Evolutionary conservation across 495 filamentous ascomycete genomes (phyloP).

Genomic region (Clavariopsis aquatica): DNA sequence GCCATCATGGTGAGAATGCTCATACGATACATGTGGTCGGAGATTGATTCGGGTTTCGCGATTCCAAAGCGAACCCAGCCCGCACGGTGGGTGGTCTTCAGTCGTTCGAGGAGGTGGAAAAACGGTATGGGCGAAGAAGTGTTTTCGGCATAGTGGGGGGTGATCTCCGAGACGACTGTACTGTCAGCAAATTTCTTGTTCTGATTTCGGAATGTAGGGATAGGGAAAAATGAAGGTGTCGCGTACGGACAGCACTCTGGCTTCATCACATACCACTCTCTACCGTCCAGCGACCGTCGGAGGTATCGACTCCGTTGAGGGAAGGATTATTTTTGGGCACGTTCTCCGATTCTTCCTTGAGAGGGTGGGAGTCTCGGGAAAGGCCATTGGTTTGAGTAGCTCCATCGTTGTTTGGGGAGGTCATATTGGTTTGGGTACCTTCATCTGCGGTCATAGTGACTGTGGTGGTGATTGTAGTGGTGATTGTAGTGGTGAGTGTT

Average conservation of each 20-base stretch:
- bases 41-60: constrained; percentile 74
- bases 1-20: constrained; percentile 92
- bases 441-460: constrained; percentile 21
- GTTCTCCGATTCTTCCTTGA: too few relatives aligned
- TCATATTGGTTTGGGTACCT: constrained; percentile 4
- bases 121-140: constrained; percentile 79
- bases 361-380: constrained; percentile 4
- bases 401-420: neutral
- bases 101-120: constrained; percentile 86
- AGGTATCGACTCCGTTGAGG: constrained; percentile 20
- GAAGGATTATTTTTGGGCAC: constrained; percentile 12
- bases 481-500: neutral
- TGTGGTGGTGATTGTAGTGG: too few relatives aligned
- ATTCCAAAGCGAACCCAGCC: constrained; percentile 92
- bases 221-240: constrained; percentile 16
- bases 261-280: constrained; percentile 42
- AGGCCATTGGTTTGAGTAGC: constrained; percentile 40
- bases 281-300: constrained; percentile 38
- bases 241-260: constrained; percentile 32
- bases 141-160: constrained; percentile 56
- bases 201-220: neutral
- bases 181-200: constrained; percentile 21
- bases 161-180: constrained; percentile 46
- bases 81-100: constrained; percentile 94
- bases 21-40: constrained; percentile 99